These are phyloP conservation scores for Colletotrichum destructivum DNA, from an alignment of 2,329 filamentous ascomycete species.

Conservation along the genomic window DNA sequence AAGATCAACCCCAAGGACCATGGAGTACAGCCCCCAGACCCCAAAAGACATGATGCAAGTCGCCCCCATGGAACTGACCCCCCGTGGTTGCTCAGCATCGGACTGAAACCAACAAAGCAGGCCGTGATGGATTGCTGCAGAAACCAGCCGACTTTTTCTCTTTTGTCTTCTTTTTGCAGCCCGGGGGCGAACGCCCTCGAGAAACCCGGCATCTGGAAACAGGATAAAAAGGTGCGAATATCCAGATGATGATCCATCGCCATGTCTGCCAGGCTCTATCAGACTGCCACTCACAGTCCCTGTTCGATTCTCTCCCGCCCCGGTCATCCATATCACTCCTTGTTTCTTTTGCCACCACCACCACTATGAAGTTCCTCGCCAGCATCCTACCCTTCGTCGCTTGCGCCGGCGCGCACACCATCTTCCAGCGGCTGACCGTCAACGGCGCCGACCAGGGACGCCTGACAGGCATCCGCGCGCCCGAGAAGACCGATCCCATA, in stretches of 20 bases:
- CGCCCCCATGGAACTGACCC: background rate
- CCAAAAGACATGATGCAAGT: background rate
- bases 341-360: no score
- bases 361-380: constrained; percentile 22
- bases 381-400: constrained; percentile 55
- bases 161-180: no score
- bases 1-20: no score
- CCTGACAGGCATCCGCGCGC: constrained; percentile 24
- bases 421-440: constrained; percentile 20
- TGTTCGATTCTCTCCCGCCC: no score
- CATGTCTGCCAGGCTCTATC: background rate
- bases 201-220: background rate
- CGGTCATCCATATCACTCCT: background rate
- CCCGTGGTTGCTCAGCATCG: background rate
- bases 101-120: background rate
- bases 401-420: constrained; percentile 57
- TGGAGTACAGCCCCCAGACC: background rate
- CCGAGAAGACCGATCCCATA: constrained; percentile 50
- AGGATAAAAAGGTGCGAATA: background rate
- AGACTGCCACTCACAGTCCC: no score
- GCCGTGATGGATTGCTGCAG: no score
- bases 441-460: constrained; percentile 23
- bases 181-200: background rate
- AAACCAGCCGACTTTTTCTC: background rate
- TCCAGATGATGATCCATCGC: no score